phyloP scores from a whole-genome alignment of 140 eudicot species.

The Cichorium intybus region DNA sequence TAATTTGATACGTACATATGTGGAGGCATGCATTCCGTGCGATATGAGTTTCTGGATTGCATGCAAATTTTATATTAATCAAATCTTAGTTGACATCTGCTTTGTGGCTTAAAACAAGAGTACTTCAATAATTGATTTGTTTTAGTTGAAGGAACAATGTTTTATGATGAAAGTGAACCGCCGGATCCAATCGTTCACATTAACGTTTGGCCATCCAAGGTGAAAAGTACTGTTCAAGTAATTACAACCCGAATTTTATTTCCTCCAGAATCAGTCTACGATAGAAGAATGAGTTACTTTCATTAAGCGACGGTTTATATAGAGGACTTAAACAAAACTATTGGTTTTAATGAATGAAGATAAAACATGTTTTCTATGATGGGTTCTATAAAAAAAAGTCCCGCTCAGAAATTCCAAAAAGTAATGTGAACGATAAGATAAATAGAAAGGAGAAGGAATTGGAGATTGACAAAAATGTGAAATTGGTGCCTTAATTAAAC shows the following conservation, averaged over 20 bases:
- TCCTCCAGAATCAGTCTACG: not conserved
- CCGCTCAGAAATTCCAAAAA: not conserved
- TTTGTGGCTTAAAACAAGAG: conserved; percentile 26
- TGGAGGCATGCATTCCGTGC: conserved; percentile 34
- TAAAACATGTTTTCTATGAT: too few relatives aligned
- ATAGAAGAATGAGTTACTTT: not conserved
- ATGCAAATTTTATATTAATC: conserved; percentile 15
- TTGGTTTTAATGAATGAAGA: not conserved
- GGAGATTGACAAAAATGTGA: too few relatives aligned
- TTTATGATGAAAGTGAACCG: not conserved
- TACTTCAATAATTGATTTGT: conserved; percentile 11
- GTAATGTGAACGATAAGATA: not conserved
- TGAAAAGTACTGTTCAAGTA: not conserved
- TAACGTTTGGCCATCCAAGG: not conserved
- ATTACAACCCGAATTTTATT: not conserved
- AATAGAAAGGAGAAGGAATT: too few relatives aligned
- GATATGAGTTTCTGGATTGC: conserved; percentile 16
- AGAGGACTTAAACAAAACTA: too few relatives aligned
- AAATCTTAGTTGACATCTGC: conserved; percentile 32
- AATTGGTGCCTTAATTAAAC: too few relatives aligned
- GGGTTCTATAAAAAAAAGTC: not conserved
- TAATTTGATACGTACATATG: not conserved
- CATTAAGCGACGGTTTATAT: not conserved
- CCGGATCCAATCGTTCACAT: not conserved
- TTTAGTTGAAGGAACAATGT: not conserved